Evolutionary conservation across 352 stramenopile genomes (phyloP).

Genomic region (Phytophthora tubulina): DNA sequence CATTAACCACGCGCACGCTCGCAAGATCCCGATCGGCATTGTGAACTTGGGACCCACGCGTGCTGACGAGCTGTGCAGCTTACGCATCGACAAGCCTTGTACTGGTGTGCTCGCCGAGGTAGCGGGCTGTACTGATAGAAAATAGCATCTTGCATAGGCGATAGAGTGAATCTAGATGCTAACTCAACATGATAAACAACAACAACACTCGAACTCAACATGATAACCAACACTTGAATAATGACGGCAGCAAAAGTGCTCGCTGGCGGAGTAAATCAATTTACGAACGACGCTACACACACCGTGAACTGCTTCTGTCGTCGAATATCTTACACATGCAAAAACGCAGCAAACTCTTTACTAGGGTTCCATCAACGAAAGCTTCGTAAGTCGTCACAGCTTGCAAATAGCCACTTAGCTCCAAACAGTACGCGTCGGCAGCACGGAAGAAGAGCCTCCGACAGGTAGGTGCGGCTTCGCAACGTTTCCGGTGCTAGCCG

Average conservation of each 20-base stretch:
- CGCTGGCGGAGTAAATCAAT: constrained; percentile 24
- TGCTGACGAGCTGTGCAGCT: constrained; percentile 77
- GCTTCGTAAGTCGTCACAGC: constrained; percentile 11
- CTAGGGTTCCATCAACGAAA: constrained; percentile 6
- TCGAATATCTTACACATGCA: constrained; percentile 49
- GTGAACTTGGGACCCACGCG: constrained; percentile 91
- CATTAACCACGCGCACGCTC: constrained; percentile 75
- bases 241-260: constrained; percentile 26
- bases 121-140: constrained; percentile 40
- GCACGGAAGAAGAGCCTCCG: constrained; percentile 34
- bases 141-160: not conserved
- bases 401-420: constrained; percentile 46
- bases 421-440: constrained; percentile 69
- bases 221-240: not conserved
- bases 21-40: constrained; percentile 82
- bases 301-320: constrained; percentile 33
- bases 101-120: constrained; percentile 61
- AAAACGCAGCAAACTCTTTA: constrained; percentile 32
- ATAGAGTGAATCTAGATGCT: constrained; percentile 5
- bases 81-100: constrained; percentile 79
- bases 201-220: not conserved
- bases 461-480: constrained; percentile 37
- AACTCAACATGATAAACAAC: constrained; percentile 16
- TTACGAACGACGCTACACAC: constrained; percentile 31
- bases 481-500: constrained; percentile 21